Evolutionary conservation across 2,329 filamentous ascomycete species (phyloP).

Genomic region (Neobulgaria alba): DNA sequence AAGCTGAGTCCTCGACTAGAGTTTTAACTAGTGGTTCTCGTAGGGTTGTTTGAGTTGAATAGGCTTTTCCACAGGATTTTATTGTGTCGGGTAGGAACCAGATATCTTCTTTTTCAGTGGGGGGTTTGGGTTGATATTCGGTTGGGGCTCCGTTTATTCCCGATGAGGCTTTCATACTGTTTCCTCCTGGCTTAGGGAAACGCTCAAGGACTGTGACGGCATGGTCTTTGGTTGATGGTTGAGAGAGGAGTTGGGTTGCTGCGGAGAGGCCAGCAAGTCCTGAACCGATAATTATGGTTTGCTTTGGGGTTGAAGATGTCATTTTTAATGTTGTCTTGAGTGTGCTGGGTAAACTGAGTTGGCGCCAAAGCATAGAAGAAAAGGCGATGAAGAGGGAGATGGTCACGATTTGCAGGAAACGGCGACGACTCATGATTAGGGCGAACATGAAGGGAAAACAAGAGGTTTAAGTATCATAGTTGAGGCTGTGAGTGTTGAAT

Average conservation of each 20-base stretch:
- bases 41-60: constrained; percentile 10
- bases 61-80: constrained; percentile 41
- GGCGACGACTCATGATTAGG: constrained; percentile 23
- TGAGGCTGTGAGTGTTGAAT: too few relatives aligned
- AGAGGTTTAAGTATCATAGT: too few relatives aligned
- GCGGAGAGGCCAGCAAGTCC: constrained; percentile 56
- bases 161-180: constrained; percentile 59
- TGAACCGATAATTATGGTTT: constrained; percentile 51
- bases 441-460: too few relatives aligned
- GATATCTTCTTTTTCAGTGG: constrained; percentile 29
- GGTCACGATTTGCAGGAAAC: not conserved
- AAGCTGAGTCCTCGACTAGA: constrained; percentile 39
- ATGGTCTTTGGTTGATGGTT: constrained; percentile 33
- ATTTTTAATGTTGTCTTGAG: not conserved
- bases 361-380: not conserved
- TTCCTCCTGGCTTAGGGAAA: constrained; percentile 50
- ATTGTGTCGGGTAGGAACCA: constrained; percentile 48
- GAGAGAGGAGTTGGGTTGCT: constrained; percentile 45
- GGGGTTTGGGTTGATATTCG: constrained; percentile 38
- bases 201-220: constrained; percentile 52
- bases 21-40: constrained; percentile 38
- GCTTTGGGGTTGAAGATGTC: not conserved
- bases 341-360: not conserved
- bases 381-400: not conserved
- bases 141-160: constrained; percentile 57